Conservation (phyloP, 805 yeast genomes). For the Brettanomyces nanus region DNA sequence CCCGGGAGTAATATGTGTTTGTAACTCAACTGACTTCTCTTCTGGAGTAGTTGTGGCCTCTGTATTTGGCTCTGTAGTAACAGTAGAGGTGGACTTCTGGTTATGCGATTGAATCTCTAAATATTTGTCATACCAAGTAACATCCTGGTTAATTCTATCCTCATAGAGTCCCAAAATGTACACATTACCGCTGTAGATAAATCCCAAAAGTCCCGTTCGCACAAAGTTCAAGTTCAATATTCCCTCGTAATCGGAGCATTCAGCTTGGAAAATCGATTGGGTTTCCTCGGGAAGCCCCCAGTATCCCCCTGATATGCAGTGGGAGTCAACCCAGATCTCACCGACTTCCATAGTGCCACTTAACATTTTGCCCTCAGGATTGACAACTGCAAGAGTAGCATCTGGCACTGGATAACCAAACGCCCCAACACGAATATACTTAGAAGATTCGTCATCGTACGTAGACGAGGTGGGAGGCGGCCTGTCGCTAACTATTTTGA, state of each 20-base stretch:
- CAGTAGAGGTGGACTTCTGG: not conserved
- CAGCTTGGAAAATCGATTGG: slow-evolving; percentile 70
- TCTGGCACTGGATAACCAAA: slow-evolving; percentile 95
- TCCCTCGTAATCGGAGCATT: slow-evolving; percentile 67
- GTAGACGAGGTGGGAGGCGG: slow-evolving; percentile 45
- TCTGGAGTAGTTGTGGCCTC: not conserved
- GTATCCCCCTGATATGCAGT: slow-evolving; percentile 83
- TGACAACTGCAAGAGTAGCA: slow-evolving; percentile 86
- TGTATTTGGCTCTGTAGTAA: not conserved
- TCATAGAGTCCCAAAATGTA: slow-evolving; percentile 86
- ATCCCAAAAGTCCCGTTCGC: slow-evolving; percentile 87
- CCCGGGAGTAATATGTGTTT: slow-evolving; percentile 4
- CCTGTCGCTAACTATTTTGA: slow-evolving; percentile 53
- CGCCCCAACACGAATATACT: slow-evolving; percentile 68
- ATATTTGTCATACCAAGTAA: slow-evolving; percentile 54
- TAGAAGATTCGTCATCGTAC: slow-evolving; percentile 29
- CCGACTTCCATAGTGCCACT: slow-evolving; percentile 79
- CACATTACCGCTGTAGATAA: slow-evolving; percentile 77
- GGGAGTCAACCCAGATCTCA: slow-evolving; percentile 96
- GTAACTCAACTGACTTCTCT: slow-evolving; percentile 5
- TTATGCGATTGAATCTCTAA: slow-evolving; percentile 4
- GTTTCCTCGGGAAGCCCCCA: slow-evolving; percentile 68
- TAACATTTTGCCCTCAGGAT: slow-evolving; percentile 79
- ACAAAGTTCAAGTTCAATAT: slow-evolving; percentile 68
- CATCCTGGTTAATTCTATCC: slow-evolving; percentile 76